Percentiles rank a stretch among this genome's conserved stretches.
Evolutionary conservation across 2,329 filamentous ascomycete species (phyloP).

Genomic region (Cladosporium sp.): DNA sequence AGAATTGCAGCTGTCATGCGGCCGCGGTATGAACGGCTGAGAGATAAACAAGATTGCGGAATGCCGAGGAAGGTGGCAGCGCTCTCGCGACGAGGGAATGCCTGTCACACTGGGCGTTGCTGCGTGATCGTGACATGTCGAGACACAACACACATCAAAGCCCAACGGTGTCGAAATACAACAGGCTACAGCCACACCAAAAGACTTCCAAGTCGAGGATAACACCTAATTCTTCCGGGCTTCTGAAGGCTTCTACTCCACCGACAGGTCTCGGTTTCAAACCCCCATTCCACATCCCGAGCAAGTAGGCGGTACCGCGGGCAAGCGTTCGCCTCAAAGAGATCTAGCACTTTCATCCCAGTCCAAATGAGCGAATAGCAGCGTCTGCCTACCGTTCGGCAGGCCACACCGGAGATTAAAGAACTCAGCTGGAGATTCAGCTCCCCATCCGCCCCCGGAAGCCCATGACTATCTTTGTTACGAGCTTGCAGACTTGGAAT

Average conservation of each 20-base stretch:
- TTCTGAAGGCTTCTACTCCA: too few species aligned
- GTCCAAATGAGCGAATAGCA: too few species aligned
- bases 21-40: constrained; percentile 2
- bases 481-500: too few species aligned
- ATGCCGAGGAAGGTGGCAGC: background rate
- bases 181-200: too few species aligned
- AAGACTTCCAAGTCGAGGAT: too few species aligned
- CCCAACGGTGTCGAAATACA: too few species aligned
- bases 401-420: background rate
- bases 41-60: background rate
- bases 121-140: background rate
- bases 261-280: too few species aligned
- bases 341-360: too few species aligned
- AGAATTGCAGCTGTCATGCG: background rate
- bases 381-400: background rate
- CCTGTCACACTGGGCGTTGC: background rate
- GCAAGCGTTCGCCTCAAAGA: background rate
- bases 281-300: background rate
- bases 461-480: background rate
- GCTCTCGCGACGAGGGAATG: background rate
- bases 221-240: too few species aligned
- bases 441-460: background rate
- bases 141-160: too few species aligned
- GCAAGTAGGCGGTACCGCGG: background rate
- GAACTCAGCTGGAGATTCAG: background rate